Evolutionary conservation across 306 rosid genomes (phyloP).

Genomic region (Gastrolobium villosum): DNA sequence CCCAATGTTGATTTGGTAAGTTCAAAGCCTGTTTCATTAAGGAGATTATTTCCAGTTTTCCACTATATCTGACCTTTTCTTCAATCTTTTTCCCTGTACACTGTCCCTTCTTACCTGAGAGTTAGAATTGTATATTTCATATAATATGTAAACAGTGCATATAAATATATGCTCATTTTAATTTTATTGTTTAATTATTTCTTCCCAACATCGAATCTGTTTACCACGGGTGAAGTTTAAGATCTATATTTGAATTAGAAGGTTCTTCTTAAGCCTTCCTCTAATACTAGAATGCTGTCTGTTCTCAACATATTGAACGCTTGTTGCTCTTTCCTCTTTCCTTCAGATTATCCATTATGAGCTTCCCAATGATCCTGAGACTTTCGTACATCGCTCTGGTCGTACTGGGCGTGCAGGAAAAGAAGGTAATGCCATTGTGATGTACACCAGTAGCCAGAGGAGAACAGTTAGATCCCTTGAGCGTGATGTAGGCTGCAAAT

Average conservation of each 20-base stretch:
- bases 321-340: constrained; percentile 24
- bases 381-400: constrained; percentile 99
- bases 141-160: neutral
- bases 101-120: constrained; percentile 17
- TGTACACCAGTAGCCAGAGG: constrained; percentile 94
- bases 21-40: constrained; percentile 27
- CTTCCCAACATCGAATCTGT: constrained; percentile 13
- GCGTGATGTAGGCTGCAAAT: constrained; percentile 94
- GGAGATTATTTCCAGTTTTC: constrained; percentile 36
- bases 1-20: constrained; percentile 97
- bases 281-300: constrained; percentile 32
- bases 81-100: constrained; percentile 5
- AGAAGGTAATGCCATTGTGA: constrained; percentile 81
- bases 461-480: constrained; percentile 96
- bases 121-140: constrained; percentile 19
- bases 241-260: constrained; percentile 24
- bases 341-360: constrained; percentile 94
- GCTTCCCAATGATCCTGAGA: constrained; percentile 99
- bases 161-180: neutral
- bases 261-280: constrained; percentile 37
- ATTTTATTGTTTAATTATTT: constrained; percentile 35
- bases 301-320: constrained; percentile 42
- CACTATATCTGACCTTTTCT: neutral
- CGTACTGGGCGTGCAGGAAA: constrained; percentile 99
- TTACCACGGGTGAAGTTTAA: constrained; percentile 24